These are phyloP conservation scores for Leccinum broughii DNA, from an alignment of 768 basidiomycete species.

Conservation along the genomic window DNA sequence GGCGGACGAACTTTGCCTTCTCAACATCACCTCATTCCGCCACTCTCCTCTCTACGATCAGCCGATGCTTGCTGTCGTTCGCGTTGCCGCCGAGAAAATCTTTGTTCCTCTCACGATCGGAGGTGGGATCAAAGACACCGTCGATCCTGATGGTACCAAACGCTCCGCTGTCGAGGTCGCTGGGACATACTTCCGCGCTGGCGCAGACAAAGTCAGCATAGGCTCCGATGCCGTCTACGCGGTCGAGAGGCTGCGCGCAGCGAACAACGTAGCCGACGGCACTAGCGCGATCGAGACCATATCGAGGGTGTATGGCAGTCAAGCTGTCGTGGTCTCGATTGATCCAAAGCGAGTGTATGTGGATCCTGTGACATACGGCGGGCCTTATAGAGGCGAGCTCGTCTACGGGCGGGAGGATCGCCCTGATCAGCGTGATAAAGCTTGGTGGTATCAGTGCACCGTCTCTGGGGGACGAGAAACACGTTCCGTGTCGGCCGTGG, in stretches of 20 bases:
- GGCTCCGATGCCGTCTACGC: slow-evolving; percentile 95
- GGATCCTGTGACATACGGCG: slow-evolving; percentile 60
- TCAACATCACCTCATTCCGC: slow-evolving; percentile 99
- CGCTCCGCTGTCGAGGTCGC: slow-evolving; percentile 92
- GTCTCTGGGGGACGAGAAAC: slow-evolving; percentile 88
- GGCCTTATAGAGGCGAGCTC: slow-evolving; percentile 66
- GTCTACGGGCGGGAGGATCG: slow-evolving; percentile 45
- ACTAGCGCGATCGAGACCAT: slow-evolving; percentile 92
- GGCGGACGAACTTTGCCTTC: slow-evolving; percentile 95
- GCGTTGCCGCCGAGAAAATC: slow-evolving; percentile 82
- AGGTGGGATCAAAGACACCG: slow-evolving; percentile 94
- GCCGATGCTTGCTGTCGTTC: slow-evolving; percentile 96
- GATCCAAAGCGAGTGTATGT: slow-evolving; percentile 90
- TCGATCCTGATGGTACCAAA: slow-evolving; percentile 92
- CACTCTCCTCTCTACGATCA: slow-evolving; percentile 94
- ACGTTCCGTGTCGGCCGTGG: slow-evolving; percentile 81
- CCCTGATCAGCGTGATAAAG: slow-evolving; percentile 62
- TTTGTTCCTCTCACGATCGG: slow-evolving; percentile 99
- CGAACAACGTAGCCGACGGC: slow-evolving; percentile 55
- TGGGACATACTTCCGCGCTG: slow-evolving; percentile 92
- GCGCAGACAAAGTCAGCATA: slow-evolving; percentile 98
- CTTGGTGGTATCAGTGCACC: slow-evolving; percentile 99
- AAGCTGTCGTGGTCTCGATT: slow-evolving; percentile 96
- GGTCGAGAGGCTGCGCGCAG: slow-evolving; percentile 74
- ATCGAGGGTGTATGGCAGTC: slow-evolving; percentile 85